A percentile compares a stretch with the other conserved stretches of the same genome.
phyloP scores from a whole-genome alignment of 331 rosid species.

The Ulmus americana region DNA sequence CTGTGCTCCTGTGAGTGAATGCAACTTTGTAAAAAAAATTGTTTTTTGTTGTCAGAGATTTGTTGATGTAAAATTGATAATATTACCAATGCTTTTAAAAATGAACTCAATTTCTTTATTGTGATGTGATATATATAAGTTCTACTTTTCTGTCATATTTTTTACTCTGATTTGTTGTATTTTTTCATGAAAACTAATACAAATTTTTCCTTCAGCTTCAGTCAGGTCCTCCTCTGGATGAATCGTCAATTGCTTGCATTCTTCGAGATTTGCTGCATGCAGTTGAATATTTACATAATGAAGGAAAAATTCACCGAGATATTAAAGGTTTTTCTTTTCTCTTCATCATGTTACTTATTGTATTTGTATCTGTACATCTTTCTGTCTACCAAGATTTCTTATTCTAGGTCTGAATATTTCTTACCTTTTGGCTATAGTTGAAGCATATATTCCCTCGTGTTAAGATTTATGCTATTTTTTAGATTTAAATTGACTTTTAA shows the following conservation, averaged over 20 bases:
- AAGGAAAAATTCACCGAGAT: slow-evolving; percentile 98
- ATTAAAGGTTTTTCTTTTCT: slow-evolving; percentile 58
- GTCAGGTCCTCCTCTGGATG: slow-evolving; percentile 90
- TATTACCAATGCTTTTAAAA: not conserved
- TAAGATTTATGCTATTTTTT: not conserved
- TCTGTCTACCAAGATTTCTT: not conserved
- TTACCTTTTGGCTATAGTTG: not conserved
- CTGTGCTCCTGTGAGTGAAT: not conserved
- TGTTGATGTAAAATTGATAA: no score
- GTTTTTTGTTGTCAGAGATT: not conserved
- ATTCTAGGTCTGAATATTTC: not conserved
- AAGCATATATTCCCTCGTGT: not conserved
- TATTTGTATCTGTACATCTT: not conserved
- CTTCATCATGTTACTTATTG: not conserved
- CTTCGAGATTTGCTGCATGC: slow-evolving; percentile 95
- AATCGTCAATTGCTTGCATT: slow-evolving; percentile 84
- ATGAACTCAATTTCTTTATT: not conserved
- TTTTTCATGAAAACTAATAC: slow-evolving; percentile 23
- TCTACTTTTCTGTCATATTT: not conserved
- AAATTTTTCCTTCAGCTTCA: slow-evolving; percentile 67
- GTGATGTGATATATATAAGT: not conserved
- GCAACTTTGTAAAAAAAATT: not conserved
- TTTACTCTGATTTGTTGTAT: not conserved
- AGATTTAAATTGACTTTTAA: slow-evolving; percentile 17
- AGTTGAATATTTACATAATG: slow-evolving; percentile 77